These are phyloP conservation scores for Clonostachys byssicola DNA, from an alignment of 2,329 filamentous ascomycete species.

Conservation along the genomic window DNA sequence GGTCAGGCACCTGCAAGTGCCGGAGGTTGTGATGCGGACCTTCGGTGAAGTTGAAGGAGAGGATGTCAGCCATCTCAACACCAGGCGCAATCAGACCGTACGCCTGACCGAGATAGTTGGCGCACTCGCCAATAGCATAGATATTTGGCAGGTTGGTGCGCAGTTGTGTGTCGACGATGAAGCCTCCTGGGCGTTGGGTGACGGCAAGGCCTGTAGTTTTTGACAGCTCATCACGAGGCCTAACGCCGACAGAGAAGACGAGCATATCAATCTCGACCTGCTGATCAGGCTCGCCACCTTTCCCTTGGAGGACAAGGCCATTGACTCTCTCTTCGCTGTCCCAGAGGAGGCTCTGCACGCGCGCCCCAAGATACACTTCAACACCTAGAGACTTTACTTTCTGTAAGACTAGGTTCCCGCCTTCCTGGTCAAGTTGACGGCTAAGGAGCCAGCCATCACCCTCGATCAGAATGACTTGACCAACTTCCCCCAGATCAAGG, in stretches of 20 bases:
- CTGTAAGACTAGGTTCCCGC: conserved; percentile 76
- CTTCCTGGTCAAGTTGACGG: conserved; percentile 77
- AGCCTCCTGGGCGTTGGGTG: conserved; percentile 61
- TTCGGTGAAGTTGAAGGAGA: conserved; percentile 87
- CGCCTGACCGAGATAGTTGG: conserved; percentile 82
- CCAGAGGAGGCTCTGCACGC: conserved; percentile 68
- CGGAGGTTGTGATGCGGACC: conserved; percentile 67
- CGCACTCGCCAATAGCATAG: conserved; percentile 88
- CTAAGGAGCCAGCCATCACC: conserved; percentile 79
- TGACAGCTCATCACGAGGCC: conserved; percentile 74
- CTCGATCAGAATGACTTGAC: conserved; percentile 74
- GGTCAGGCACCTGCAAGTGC: conserved; percentile 74
- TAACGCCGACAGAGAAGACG: conserved; percentile 87
- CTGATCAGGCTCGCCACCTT: conserved; percentile 56
- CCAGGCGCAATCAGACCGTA: conserved; percentile 88
- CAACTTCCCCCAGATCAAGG: conserved; percentile 76
- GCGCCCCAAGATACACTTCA: conserved; percentile 73
- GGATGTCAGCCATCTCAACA: conserved; percentile 87
- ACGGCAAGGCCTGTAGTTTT: conserved; percentile 66
- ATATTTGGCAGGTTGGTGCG: conserved; percentile 68
- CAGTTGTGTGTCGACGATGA: conserved; percentile 64
- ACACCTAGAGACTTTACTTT: conserved; percentile 76
- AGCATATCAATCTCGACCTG: conserved; percentile 73
- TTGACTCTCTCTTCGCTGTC: conserved; percentile 64
- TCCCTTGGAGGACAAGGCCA: conserved; percentile 67